Evolutionary conservation across 805 yeast species (phyloP).

Genomic region (Zygotorulaspora sp.): DNA sequence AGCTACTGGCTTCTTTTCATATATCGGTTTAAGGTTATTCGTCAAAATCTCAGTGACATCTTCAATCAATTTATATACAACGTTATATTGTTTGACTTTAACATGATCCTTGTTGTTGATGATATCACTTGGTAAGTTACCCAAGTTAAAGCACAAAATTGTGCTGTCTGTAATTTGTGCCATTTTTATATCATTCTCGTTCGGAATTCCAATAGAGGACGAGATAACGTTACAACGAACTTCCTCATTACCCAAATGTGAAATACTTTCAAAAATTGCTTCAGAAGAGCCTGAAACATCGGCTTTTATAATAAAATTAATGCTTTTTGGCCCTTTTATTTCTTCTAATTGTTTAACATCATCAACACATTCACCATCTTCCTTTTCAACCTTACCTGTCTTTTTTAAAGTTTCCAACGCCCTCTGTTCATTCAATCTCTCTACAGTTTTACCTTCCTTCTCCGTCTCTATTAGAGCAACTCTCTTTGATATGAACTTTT

Average conservation of each 20-base stretch:
- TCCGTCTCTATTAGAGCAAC: conserved; percentile 52
- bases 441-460: conserved; percentile 61
- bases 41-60: conserved; percentile 67
- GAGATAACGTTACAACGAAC: conserved; percentile 65
- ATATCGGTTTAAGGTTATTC: conserved; percentile 55
- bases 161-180: conserved; percentile 68
- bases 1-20: conserved; percentile 60
- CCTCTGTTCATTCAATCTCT: conserved; percentile 62
- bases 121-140: conserved; percentile 58
- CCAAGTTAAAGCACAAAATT: conserved; percentile 72
- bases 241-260: conserved; percentile 81
- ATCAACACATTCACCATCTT: conserved; percentile 45
- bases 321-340: conserved; percentile 31
- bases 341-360: conserved; percentile 32
- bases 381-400: conserved; percentile 49
- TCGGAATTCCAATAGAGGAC: conserved; percentile 74
- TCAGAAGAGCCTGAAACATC: conserved; percentile 95
- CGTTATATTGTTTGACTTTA: conserved; percentile 58
- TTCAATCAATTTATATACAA: conserved; percentile 85
- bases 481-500: conserved; percentile 67
- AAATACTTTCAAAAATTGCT: conserved; percentile 80
- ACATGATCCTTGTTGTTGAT: conserved; percentile 53
- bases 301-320: conserved; percentile 72
- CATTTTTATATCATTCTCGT: conserved; percentile 59
- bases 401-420: conserved; percentile 48